These are phyloP conservation scores for Drechslerella coelobrocha DNA, from an alignment of 2,329 filamentous ascomycete species.

Conservation along the genomic window DNA sequence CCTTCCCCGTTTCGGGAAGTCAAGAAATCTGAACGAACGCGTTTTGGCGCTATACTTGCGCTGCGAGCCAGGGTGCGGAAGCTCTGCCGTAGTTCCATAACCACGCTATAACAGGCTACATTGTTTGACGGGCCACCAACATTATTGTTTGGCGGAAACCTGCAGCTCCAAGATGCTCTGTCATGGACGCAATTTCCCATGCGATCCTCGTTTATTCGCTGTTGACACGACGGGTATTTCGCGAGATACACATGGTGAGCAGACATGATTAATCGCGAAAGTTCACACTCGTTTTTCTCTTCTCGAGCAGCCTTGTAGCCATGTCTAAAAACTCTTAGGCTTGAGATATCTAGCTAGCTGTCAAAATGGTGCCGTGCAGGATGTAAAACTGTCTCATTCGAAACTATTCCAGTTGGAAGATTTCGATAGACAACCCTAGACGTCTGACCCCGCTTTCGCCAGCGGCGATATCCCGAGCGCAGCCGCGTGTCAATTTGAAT, in stretches of 20 bases:
- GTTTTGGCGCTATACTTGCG: slow-evolving; percentile 27
- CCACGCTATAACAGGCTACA: slow-evolving; percentile 16
- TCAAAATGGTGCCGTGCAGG: background rate
- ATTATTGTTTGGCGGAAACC: slow-evolving; percentile 5
- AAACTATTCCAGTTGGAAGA: background rate
- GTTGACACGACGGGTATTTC: no score
- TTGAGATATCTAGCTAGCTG: background rate
- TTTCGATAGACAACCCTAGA: background rate
- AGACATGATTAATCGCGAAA: no score
- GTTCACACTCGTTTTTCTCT: no score
- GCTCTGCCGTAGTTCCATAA: slow-evolving; percentile 39
- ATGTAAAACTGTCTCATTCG: background rate
- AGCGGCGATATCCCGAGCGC: background rate
- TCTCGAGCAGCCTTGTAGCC: no score
- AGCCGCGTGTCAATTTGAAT: background rate
- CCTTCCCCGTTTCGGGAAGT: slow-evolving; percentile 17
- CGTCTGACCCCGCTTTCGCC: slow-evolving; percentile 13
- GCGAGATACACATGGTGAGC: no score
- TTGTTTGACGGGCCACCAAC: slow-evolving; percentile 15
- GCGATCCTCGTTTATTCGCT: no score
- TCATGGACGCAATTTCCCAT: background rate
- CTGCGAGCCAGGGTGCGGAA: slow-evolving; percentile 38
- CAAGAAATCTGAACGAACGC: slow-evolving; percentile 1
- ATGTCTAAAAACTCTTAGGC: background rate
- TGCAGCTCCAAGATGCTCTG: background rate